Conservation (phyloP, 2,329 filamentous ascomycete species). For the Fusarium sororula region DNA sequence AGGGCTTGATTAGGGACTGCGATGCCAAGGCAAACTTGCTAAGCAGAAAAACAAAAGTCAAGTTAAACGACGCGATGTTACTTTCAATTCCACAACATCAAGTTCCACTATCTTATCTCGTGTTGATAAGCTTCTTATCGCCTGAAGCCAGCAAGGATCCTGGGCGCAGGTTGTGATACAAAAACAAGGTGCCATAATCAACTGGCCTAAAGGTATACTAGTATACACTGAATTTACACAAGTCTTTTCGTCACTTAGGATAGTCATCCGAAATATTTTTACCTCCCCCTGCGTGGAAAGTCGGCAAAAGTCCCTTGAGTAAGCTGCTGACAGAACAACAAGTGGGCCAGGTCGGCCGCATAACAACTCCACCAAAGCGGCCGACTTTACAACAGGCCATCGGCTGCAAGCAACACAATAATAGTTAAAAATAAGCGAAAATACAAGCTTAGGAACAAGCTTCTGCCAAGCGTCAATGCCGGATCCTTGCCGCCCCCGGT, state of each 20-base stretch:
- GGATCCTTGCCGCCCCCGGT: not conserved
- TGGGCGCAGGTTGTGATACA: accelerated
- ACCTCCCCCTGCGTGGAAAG: not conserved
- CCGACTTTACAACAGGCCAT: not conserved
- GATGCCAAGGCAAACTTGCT: not conserved
- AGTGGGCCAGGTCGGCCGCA: not conserved
- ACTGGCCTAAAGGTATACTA: accelerated
- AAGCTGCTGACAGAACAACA: not conserved
- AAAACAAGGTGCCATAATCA: accelerated
- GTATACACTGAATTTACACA: accelerated
- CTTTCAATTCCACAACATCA: not conserved
- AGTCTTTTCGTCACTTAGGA: not conserved
- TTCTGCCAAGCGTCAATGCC: not conserved
- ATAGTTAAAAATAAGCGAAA: not conserved
- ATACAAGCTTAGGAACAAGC: not conserved
- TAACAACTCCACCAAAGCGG: not conserved
- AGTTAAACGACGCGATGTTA: no score
- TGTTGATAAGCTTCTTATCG: not conserved
- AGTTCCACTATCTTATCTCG: not conserved
- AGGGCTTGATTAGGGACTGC: accelerated
- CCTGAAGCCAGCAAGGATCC: not conserved
- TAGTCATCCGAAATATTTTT: accelerated
- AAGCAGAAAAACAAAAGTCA: not conserved
- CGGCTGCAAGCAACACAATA: not conserved
- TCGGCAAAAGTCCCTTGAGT: not conserved